Conservation (phyloP, 2,329 filamentous ascomycete species). For the Penicillium frequentans region DNA sequence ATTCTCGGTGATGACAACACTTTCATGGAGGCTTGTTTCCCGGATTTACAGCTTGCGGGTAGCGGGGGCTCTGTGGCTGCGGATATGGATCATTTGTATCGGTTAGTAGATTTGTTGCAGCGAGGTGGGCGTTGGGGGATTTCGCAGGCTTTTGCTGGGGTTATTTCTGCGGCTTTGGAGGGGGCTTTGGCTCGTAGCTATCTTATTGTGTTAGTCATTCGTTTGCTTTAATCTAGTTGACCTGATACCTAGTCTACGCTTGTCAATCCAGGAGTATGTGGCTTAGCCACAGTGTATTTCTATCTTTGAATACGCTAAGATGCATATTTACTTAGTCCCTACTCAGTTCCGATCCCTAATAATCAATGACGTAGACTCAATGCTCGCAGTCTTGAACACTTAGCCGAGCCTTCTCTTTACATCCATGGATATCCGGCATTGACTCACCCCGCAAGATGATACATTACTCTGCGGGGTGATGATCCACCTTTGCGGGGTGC, state of each 20-base stretch:
- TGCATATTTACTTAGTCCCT: too few relatives aligned
- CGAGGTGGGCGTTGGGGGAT: conserved; percentile 30
- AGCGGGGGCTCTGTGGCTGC: conserved; percentile 11
- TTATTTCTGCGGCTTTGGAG: conserved; percentile 15
- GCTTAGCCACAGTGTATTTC: too few relatives aligned
- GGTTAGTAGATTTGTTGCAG: conserved; percentile 9
- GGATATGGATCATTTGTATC: conserved; percentile 26
- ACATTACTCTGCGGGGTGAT: background rate
- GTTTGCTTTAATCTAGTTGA: too few relatives aligned
- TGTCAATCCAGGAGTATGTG: too few relatives aligned
- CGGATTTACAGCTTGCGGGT: background rate
- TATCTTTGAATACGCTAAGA: too few relatives aligned
- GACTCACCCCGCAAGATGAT: background rate
- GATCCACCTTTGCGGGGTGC: background rate
- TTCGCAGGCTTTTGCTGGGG: conserved; percentile 25
- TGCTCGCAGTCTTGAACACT: background rate
- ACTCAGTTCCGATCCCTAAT: background rate
- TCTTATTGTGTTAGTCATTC: too few relatives aligned
- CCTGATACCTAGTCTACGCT: too few relatives aligned
- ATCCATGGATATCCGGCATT: background rate
- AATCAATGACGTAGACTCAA: background rate
- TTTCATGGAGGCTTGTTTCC: background rate
- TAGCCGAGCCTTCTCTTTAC: background rate
- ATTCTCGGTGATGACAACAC: background rate
- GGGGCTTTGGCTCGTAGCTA: background rate